Evolutionary conservation across 345 rosid species (phyloP).

Genomic region (Pugionium cornutum): DNA sequence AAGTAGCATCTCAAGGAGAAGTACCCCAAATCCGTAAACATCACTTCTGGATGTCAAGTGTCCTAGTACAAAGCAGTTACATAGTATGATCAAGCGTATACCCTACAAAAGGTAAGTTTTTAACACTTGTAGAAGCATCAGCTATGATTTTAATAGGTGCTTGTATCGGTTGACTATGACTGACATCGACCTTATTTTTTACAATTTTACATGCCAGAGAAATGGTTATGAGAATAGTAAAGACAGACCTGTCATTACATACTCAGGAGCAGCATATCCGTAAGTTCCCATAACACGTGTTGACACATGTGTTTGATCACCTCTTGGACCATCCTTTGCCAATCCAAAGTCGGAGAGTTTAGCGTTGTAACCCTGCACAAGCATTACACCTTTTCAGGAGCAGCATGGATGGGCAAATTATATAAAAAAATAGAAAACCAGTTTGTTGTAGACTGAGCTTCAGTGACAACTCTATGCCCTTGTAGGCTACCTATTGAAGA

Average conservation of each 20-base stretch:
- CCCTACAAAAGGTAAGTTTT: too few species aligned
- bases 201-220: too few species aligned
- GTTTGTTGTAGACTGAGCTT: not conserved
- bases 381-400: slow-evolving; percentile 36
- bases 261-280: slow-evolving; percentile 98
- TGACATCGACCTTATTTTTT: too few species aligned
- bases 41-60: slow-evolving; percentile 96
- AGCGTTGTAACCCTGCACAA: slow-evolving; percentile 74
- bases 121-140: too few species aligned
- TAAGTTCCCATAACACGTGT: slow-evolving; percentile 99
- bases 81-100: not conserved
- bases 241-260: slow-evolving; percentile 87
- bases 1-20: slow-evolving; percentile 88
- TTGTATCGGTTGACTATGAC: not conserved
- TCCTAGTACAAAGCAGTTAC: slow-evolving; percentile 48
- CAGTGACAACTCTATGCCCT: not conserved
- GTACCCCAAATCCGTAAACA: slow-evolving; percentile 95
- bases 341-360: slow-evolving; percentile 96
- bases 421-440: not conserved
- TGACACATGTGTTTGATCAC: slow-evolving; percentile 98
- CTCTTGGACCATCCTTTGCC: slow-evolving; percentile 98
- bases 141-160: not conserved
- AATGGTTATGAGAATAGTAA: not conserved
- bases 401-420: too few species aligned
- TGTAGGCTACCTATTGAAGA: slow-evolving; percentile 2